These are phyloP conservation scores for Globisporangium parvum DNA, from an alignment of 352 stramenopile species.

Conservation along the genomic window DNA sequence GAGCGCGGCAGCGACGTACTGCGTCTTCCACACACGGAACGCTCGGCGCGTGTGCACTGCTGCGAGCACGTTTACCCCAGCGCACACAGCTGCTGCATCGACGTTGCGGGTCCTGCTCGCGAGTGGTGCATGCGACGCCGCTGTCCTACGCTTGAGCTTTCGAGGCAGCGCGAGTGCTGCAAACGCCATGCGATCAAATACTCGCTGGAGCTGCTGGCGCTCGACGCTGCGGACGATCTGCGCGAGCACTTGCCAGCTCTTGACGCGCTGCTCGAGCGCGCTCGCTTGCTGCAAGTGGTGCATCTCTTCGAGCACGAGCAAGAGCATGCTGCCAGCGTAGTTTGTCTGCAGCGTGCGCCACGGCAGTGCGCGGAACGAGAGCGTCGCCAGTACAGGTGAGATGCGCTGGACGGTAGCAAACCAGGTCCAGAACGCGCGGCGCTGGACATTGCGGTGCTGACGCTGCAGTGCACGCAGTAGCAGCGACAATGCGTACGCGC, in stretches of 20 bases:
- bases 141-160: background rate
- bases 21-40: slow-evolving; percentile 45
- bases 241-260: slow-evolving; percentile 10
- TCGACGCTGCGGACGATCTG: slow-evolving; percentile 3
- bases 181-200: slow-evolving; percentile 14
- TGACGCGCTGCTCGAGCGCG: slow-evolving; percentile 3
- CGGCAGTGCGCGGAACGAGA: slow-evolving; percentile 16
- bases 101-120: too few species aligned
- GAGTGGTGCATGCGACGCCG: too few species aligned
- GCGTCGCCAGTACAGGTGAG: slow-evolving; percentile 15
- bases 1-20: slow-evolving; percentile 40
- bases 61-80: slow-evolving; percentile 20
- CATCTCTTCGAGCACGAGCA: slow-evolving; percentile 25
- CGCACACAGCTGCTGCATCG: slow-evolving; percentile 15
- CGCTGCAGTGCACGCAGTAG: slow-evolving; percentile 22
- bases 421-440: slow-evolving; percentile 44
- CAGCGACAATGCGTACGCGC: slow-evolving; percentile 3
- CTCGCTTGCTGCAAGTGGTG: slow-evolving; percentile 18
- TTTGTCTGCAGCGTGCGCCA: slow-evolving; percentile 13
- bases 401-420: slow-evolving; percentile 24
- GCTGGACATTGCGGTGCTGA: slow-evolving; percentile 17
- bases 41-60: slow-evolving; percentile 16
- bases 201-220: slow-evolving; percentile 12
- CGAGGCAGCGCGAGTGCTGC: background rate
- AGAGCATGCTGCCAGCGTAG: slow-evolving; percentile 20